Percentiles rank a stretch among this genome's conserved stretches.
Evolutionary conservation across 148 eudicot genomes (phyloP).

Genomic region (Spergularia marina): DNA sequence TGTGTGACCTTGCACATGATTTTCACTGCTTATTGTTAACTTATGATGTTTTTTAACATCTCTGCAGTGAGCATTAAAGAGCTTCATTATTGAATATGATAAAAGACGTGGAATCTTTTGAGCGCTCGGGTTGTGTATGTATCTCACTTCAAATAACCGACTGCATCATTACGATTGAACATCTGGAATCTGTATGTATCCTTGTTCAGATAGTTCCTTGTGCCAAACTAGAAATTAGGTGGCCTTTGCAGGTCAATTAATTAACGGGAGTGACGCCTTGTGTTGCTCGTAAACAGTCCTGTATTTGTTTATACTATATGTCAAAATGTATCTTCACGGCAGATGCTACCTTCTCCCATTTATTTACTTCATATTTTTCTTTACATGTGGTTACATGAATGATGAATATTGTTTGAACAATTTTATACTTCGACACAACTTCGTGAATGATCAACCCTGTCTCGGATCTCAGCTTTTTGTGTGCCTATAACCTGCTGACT

Average conservation of each 20-base stretch:
- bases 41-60: neutral
- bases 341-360: constrained; percentile 20
- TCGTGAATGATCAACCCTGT: neutral
- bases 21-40: neutral
- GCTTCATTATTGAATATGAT: neutral
- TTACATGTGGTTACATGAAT: neutral
- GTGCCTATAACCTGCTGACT: neutral
- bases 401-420: neutral
- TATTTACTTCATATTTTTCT: neutral
- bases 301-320: constrained; percentile 25
- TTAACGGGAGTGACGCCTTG: constrained; percentile 8
- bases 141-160: neutral
- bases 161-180: neutral
- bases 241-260: constrained; percentile 10
- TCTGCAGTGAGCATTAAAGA: constrained; percentile 19
- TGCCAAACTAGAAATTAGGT: neutral
- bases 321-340: constrained; percentile 20
- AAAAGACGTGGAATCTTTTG: neutral
- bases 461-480: neutral
- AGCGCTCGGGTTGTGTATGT: neutral
- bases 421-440: constrained; percentile 9
- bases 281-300: constrained; percentile 5
- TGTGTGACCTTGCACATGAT: neutral
- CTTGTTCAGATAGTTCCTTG: neutral
- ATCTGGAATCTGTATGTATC: constrained; percentile 8